These are phyloP conservation scores for Rhodamnia argentea DNA, from an alignment of 345 rosid genomes.

Conservation along the genomic window DNA sequence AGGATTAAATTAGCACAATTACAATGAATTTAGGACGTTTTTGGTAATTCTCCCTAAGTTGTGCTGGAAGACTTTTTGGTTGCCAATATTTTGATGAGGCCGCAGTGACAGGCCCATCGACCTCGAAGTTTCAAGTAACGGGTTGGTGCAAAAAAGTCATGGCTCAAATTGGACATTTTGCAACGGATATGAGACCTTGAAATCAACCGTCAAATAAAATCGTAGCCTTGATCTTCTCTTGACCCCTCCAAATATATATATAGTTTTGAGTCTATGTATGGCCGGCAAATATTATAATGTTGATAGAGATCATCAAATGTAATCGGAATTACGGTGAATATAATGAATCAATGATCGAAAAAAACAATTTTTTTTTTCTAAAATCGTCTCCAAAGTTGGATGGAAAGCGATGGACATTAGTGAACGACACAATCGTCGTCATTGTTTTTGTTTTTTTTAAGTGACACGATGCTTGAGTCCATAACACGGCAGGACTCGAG, in stretches of 20 bases:
- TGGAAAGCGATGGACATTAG: background rate
- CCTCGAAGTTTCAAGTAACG: background rate
- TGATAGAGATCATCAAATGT: background rate
- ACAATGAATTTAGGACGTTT: no score
- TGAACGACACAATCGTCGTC: background rate
- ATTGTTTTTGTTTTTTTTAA: background rate
- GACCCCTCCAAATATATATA: background rate
- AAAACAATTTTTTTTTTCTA: background rate
- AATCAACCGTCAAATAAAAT: background rate
- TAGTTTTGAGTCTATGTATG: background rate
- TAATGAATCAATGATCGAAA: background rate
- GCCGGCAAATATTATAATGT: background rate
- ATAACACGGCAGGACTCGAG: background rate
- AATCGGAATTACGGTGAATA: background rate
- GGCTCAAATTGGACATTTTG: background rate
- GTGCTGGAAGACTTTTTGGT: background rate
- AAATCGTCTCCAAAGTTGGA: background rate
- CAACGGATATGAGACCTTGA: background rate
- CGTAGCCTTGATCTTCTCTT: fast-evolving
- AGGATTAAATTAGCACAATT: no score
- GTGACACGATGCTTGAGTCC: background rate
- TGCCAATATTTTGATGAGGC: background rate
- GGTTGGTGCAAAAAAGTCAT: background rate
- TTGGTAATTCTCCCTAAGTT: no score
- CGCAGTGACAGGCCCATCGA: fast-evolving